Percentiles rank a stretch among this genome's conserved stretches.
Conservation (phyloP, 169 alveolate genomes). For the Theileria parva region DNA sequence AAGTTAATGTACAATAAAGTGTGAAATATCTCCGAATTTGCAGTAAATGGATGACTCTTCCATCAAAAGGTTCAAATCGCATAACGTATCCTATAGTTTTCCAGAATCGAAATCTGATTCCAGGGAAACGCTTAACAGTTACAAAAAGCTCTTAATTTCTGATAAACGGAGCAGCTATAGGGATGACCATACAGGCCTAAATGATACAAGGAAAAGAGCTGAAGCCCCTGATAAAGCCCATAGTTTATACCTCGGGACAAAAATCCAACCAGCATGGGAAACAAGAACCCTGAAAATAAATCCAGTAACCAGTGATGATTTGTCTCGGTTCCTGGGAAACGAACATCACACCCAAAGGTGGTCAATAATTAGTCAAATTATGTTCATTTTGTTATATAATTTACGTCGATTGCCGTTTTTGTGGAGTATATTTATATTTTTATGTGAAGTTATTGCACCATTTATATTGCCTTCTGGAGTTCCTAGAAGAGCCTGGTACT, state of each 20-base stretch:
- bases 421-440: slow-evolving; percentile 64
- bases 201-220: neutral
- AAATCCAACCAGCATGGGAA: slow-evolving; percentile 78
- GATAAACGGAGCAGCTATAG: neutral
- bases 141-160: neutral
- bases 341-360: slow-evolving; percentile 53
- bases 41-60: neutral
- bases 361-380: slow-evolving; percentile 38
- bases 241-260: slow-evolving; percentile 72
- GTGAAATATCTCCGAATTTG: neutral
- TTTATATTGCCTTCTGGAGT: slow-evolving; percentile 45
- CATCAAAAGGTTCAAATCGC: neutral
- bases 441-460: slow-evolving; percentile 49
- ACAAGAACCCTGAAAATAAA: slow-evolving; percentile 72
- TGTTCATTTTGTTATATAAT: slow-evolving; percentile 38
- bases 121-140: neutral
- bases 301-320: slow-evolving; percentile 71
- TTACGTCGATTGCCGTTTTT: slow-evolving; percentile 58
- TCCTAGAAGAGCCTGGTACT: slow-evolving; percentile 60
- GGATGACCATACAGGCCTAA: neutral
- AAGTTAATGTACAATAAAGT: neutral
- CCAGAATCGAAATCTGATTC: neutral
- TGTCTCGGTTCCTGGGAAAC: slow-evolving; percentile 69
- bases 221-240: slow-evolving; percentile 56
- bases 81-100: neutral